A percentile compares a stretch with the other conserved stretches of the same genome.
Conservation (phyloP, 805 yeast species). For the Pichia pseudocactophila region DNA sequence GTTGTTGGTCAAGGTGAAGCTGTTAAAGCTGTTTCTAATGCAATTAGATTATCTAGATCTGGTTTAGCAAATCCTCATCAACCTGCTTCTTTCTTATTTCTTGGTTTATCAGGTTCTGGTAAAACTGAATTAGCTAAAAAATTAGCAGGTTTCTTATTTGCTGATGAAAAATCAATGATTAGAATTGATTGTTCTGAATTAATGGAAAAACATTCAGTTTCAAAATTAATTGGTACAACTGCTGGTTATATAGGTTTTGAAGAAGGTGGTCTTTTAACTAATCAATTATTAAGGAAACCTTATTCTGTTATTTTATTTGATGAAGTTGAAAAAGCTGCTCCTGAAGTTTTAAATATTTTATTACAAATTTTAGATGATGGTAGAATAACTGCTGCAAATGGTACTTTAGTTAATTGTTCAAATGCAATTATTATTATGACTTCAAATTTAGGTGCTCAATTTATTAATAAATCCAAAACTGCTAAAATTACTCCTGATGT, state of each 20-base stretch:
- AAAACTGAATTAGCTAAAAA: slow-evolving; percentile 97
- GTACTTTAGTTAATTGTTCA: slow-evolving; percentile 87
- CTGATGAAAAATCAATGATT: slow-evolving; percentile 94
- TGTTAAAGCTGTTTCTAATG: slow-evolving; percentile 91
- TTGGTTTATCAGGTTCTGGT: slow-evolving; percentile 96
- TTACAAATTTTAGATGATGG: slow-evolving; percentile 95
- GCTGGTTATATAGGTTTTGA: slow-evolving; percentile 97
- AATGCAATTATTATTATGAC: slow-evolving; percentile 93
- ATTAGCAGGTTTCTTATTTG: slow-evolving; percentile 89
- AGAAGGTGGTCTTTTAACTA: slow-evolving; percentile 94
- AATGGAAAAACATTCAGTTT: slow-evolving; percentile 90
- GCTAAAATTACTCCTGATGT: slow-evolving; percentile 60
- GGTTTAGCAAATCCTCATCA: slow-evolving; percentile 95
- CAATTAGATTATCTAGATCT: slow-evolving; percentile 85
- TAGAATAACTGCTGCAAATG: slow-evolving; percentile 88
- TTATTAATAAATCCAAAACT: slow-evolving; percentile 53
- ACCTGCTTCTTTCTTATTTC: slow-evolving; percentile 89
- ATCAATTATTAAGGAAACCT: slow-evolving; percentile 83
- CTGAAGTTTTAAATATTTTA: slow-evolving; percentile 88
- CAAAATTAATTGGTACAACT: slow-evolving; percentile 92
- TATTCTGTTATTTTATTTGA: slow-evolving; percentile 94
- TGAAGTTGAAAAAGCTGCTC: slow-evolving; percentile 98
- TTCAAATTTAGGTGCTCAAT: slow-evolving; percentile 93
- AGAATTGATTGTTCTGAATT: slow-evolving; percentile 97
- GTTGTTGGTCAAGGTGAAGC: slow-evolving; percentile 97